Base-by-base conservation (phyloP, 768 basidiomycete species). In the Xerocomellus dryophilus region DNA sequence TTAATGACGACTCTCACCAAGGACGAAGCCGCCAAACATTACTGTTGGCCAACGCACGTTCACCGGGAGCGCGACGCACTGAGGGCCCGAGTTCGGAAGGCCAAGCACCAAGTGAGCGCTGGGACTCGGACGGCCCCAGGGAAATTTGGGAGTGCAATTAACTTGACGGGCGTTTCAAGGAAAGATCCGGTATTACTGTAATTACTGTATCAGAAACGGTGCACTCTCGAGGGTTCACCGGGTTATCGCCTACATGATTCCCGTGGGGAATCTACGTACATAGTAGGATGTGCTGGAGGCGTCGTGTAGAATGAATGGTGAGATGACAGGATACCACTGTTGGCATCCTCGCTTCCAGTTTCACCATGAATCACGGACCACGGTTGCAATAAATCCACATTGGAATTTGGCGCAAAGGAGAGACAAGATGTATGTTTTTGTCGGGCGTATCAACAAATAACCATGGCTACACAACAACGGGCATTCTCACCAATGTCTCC, bases 81-180 rank as follows among this genome's bases (percentile, higher is more conserved):
- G 32, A 36, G 7, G 39, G 35, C 36, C 52, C 47, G 21, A 14
- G 52, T 43, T 43, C 15, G 25, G 46, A 43, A 35, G 32, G 40
- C 34, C n/a, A 34, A 34, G 31, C 4, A 25, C 31, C 38, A 51
- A 44, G 40, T 21, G n/a, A n/a, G n/a, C n/a, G n/a, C n/a, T n/a
- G n/a, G n/a, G n/a, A n/a, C n/a, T n/a, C n/a, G n/a, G n/a, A n/a
- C n/a, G n/a, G n/a, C n/a, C n/a, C n/a, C n/a, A n/a, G n/a, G n/a
- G n/a, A n/a, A n/a, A n/a, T n/a, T n/a, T n/a, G n/a, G n/a, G n/a
- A 20, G 48, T n/a, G 44, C 44, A 51, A 45, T 34, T 38, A 27
- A 32, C 40, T 43, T 31, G n/a, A 12, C 5, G 42, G 7, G 18
- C 39, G 60, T 65, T 65, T 55, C 63, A 59, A 11, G 62, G 63